Evolutionary conservation across 176 grass and related monocot genomes (phyloP), one percentile per base, ranked within the genome.

Genomic region (Areca catechu): DNA sequence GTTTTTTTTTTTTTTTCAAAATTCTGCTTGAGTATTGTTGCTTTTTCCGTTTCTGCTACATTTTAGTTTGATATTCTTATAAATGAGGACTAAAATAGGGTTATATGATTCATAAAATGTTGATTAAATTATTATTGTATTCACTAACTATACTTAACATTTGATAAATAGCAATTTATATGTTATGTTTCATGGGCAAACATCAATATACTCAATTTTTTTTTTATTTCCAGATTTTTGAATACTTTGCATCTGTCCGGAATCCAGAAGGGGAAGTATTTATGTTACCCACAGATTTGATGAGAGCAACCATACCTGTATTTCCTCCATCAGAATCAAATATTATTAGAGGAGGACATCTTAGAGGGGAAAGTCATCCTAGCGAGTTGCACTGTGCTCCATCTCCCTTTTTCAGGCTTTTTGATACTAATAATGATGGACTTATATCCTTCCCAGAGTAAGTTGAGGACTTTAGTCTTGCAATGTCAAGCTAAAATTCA

Each of bases 371-470:
- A 58, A 72, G 28, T 5, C 74, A 63, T 73, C 83, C 83, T 52
- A 86, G 93, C 23, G 86, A 88, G 2, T 59, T 97, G 72, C 80
- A 68, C 19, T 97, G 86, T 53, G 72, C 74, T 74, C 93, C 87
- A 67, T 97, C 93, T 0, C 25, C 76, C 12, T 97, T 97, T 68
- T 97, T 97, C 49, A 78, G 73, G 76, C 51, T 80, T 18, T 97
- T 97, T 19, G 92, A 97, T 83, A 91, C 92, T 61, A 97, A 91
- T 48, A 82, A 76, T 7, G 87, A 97, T 14, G 83, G 93, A 50
- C 83, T 97, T 24, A 97, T 97, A 65, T 97, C 93, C 5, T 97
- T 97, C 74, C 74, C 93, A 0, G 93, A 97, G 93, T 97, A 85
- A 85, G 92, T 86, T 37, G n/a, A 54, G 12, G n/a, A 29, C 17